phyloP scores from a whole-genome alignment of 2,329 filamentous ascomycete genomes.

The Metarhizium humberi region DNA sequence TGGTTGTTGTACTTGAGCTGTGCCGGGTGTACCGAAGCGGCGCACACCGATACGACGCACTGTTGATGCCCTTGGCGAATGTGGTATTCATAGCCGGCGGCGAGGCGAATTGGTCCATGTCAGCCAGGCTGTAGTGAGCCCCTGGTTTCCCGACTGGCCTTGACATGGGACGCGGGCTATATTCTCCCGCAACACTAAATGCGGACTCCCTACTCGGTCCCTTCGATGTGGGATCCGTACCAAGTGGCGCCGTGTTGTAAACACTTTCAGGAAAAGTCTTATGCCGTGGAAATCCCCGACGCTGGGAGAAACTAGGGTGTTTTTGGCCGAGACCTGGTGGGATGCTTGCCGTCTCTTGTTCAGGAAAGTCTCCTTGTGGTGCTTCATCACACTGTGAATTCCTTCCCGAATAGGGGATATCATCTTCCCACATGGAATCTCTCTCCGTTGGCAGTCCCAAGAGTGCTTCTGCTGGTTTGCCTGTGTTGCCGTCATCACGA shows the following conservation, averaged over 20 bases:
- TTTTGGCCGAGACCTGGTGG: too few species aligned
- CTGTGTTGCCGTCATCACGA: background rate
- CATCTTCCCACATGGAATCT: background rate
- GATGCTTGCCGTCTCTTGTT: too few species aligned
- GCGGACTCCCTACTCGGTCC: background rate
- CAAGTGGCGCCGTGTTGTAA: background rate
- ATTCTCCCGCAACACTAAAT: background rate
- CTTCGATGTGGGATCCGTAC: background rate
- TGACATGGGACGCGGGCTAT: background rate
- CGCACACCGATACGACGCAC: background rate
- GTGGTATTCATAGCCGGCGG: background rate
- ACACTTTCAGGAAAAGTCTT: background rate
- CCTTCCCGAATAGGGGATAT: background rate
- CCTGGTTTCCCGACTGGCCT: background rate
- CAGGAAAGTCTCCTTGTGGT: background rate
- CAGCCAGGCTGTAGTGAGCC: background rate
- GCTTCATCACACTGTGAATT: background rate
- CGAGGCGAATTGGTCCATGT: background rate
- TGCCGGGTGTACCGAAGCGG: background rate
- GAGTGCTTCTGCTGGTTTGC: background rate
- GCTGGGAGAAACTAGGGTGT: too few species aligned
- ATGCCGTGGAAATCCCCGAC: background rate
- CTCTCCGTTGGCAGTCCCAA: background rate
- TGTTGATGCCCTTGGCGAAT: background rate
- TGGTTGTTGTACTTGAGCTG: background rate